These are phyloP conservation scores for Polytrichum commune DNA, from an alignment of 225 moss, liverwort and hornwort genomes.

Conservation along the genomic window DNA sequence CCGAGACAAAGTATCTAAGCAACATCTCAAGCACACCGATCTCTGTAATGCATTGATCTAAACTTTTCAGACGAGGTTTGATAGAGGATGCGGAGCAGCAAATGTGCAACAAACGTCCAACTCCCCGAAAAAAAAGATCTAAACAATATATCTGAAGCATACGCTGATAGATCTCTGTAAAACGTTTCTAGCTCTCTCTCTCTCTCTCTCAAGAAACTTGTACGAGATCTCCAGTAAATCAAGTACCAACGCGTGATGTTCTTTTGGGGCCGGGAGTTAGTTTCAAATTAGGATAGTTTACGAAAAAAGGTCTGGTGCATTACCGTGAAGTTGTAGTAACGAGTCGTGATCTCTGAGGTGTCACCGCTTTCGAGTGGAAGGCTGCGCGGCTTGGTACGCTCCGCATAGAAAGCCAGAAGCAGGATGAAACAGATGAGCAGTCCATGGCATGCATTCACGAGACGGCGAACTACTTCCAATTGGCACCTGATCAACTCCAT, in stretches of 20 bases:
- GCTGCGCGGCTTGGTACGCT: not conserved
- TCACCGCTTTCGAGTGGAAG: not conserved
- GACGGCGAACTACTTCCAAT: too few species aligned
- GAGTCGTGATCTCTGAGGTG: not conserved
- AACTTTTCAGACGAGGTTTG: too few species aligned
- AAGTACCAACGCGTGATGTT: not conserved
- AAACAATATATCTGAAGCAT: not conserved
- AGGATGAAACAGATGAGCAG: not conserved
- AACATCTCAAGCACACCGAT: too few species aligned
- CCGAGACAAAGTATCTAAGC: too few species aligned
- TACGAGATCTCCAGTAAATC: not conserved
- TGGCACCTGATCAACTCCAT: too few species aligned
- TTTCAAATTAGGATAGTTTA: not conserved
- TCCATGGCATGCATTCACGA: not conserved
- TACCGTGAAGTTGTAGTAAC: slow-evolving; percentile 4
- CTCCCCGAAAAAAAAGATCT: not conserved
- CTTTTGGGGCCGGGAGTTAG: not conserved
- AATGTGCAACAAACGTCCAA: too few species aligned
- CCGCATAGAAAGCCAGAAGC: not conserved
- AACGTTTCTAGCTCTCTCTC: not conserved
- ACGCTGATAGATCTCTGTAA: not conserved
- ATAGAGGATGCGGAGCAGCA: too few species aligned
- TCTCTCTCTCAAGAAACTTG: not conserved
- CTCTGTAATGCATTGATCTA: too few species aligned
- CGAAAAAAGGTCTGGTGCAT: not conserved